Conservation (phyloP, 2,329 filamentous ascomycete genomes). For the Trichoderma afroharzianum region DNA sequence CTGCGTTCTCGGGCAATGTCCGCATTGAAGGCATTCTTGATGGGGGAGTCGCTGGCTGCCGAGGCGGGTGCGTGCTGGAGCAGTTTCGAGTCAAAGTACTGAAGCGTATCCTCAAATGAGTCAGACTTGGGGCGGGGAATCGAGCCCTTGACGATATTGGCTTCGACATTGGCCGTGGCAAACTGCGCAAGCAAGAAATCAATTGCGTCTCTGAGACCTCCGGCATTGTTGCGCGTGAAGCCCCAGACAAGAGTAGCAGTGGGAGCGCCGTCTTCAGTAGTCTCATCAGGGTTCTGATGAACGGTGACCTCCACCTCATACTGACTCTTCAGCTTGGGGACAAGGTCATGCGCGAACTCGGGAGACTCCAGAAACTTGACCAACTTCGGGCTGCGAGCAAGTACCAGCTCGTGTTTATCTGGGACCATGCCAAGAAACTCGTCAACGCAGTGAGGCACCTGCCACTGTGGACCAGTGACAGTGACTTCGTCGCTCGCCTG, state of each 20-base stretch:
- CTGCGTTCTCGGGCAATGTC: slow-evolving; percentile 76
- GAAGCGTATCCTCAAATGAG: slow-evolving; percentile 94
- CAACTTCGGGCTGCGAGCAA: slow-evolving; percentile 71
- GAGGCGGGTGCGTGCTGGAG: slow-evolving; percentile 86
- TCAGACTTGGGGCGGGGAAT: slow-evolving; percentile 98
- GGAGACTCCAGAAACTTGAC: slow-evolving; percentile 77
- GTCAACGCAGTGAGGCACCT: slow-evolving; percentile 94
- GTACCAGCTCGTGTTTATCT: slow-evolving; percentile 86
- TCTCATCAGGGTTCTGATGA: slow-evolving; percentile 58
- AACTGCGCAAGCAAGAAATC: slow-evolving; percentile 87
- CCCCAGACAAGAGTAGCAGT: slow-evolving; percentile 67
- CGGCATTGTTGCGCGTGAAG: slow-evolving; percentile 96
- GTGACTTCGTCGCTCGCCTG: slow-evolving; percentile 94
- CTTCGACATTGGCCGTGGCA: slow-evolving; percentile 84
- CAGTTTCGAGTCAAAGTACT: slow-evolving; percentile 95
- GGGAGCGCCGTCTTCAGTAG: slow-evolving; percentile 53
- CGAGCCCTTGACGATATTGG: slow-evolving; percentile 82
- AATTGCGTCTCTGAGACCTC: slow-evolving; percentile 90
- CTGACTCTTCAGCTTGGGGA: slow-evolving; percentile 81
- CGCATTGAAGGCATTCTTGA: slow-evolving; percentile 77
- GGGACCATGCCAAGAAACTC: slow-evolving; percentile 97
- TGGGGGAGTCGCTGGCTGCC: slow-evolving; percentile 80
- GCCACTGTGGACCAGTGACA: slow-evolving; percentile 95
- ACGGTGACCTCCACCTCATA: slow-evolving; percentile 87
- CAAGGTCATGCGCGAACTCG: slow-evolving; percentile 75